Evolutionary conservation across 768 basidiomycete genomes (phyloP), one percentile per base, ranked within the genome.

Genomic region (Dacryopinax spathularia): DNA sequence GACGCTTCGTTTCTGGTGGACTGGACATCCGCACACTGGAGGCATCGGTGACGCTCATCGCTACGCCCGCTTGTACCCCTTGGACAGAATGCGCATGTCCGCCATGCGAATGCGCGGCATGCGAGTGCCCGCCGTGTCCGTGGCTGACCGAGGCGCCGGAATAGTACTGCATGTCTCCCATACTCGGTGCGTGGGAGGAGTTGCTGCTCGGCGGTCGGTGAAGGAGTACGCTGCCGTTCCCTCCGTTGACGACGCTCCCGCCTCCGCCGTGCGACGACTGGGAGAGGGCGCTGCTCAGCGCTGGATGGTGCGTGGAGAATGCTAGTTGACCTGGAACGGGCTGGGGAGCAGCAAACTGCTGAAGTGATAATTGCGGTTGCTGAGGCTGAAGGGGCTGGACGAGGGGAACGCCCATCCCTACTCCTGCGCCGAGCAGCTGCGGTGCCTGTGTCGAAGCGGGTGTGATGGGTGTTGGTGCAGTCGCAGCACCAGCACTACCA

Each of bases 1-100:
- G 70, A 56, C 78, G 72, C 72, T 56, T 73, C 69, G 64, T 69
- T 69, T 73, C 70, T 43, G 61, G 20, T 33, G 64, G 39, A 31
- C 20, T n/a, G 25, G 22, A 25, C 29, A 61, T 10, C 5, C 60
- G 20, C 34, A 61, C 33, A 27, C 10, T 12, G 10, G 22, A 33
- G 20, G 15, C 36, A 27, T 35, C 33, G 12, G 60, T 61, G 5
- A 35, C 34, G 33, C 10, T 34, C 34, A 35, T 35, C 15, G 31
- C 33, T 22, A 59, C n/a, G 10, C n/a, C n/a, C 29, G 10, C n/a
- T 15, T 22, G 29, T 22, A 59, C n/a, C 10, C 20, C n/a, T 15
- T 20, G 48, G 7, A 7, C 34, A 3, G 36, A 59, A 31, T 20
- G 48, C 15, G 48, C 20, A 22, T 59, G 48, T 22, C 10, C 10